Conservation (phyloP, 2,329 filamentous ascomycete species). For the Paracamarosporium sp. region DNA sequence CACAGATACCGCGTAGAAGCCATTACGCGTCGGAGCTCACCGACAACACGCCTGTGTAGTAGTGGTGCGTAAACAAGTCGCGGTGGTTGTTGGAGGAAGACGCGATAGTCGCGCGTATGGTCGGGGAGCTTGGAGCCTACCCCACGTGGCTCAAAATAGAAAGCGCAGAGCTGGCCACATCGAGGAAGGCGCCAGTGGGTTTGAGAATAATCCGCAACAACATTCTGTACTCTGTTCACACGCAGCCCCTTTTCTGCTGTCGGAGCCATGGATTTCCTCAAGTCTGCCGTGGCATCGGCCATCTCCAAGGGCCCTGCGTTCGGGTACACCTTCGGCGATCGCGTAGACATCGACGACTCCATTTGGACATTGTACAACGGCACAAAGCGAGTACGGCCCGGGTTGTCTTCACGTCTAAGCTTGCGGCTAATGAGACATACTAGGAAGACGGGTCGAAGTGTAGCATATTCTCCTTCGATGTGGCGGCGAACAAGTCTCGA, state of each 20-base stretch:
- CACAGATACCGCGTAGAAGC: background rate
- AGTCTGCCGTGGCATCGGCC: conserved; percentile 94
- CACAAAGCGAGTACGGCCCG: conserved; percentile 75
- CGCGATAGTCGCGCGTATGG: conserved; percentile 1
- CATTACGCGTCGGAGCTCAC: background rate
- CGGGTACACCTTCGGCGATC: conserved; percentile 90
- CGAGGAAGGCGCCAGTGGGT: background rate
- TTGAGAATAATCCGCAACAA: background rate
- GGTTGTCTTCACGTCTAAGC: conserved; percentile 11
- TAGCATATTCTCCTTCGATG: conserved; percentile 96
- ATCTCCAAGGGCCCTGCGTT: conserved; percentile 95
- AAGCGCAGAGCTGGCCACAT: conserved; percentile 4
- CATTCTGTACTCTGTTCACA: background rate
- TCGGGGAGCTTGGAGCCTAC: background rate
- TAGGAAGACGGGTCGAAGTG: conserved; percentile 94
- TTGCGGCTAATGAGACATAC: conserved; percentile 27
- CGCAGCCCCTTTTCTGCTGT: background rate
- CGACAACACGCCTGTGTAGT: background rate
- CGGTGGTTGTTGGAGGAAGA: background rate
- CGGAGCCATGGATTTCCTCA: conserved; percentile 87
- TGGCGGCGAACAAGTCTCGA: conserved; percentile 77
- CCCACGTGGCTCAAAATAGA: conserved; percentile 7
- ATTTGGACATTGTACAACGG: conserved; percentile 98
- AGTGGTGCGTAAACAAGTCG: background rate
- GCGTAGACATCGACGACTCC: conserved; percentile 88